Evolutionary conservation across 2,329 filamentous ascomycete species (phyloP).

Genomic region (Ilyonectria sp.): DNA sequence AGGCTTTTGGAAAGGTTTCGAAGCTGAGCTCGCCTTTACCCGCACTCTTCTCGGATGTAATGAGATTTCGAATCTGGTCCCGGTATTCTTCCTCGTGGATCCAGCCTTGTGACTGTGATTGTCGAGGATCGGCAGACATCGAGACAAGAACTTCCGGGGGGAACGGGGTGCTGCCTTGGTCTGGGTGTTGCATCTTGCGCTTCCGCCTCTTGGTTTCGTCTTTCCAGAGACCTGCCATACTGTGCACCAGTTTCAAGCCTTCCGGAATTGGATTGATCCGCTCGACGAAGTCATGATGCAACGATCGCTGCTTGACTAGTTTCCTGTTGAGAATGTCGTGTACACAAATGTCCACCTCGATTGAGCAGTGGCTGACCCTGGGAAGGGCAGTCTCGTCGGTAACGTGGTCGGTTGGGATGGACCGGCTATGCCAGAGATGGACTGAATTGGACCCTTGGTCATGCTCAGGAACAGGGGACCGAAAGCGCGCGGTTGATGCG

Average conservation of each 20-base stretch:
- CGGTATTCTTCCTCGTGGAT: conserved; percentile 91
- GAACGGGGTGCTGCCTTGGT: conserved; percentile 82
- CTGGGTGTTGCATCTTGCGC: conserved; percentile 75
- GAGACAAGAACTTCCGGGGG: conserved; percentile 85
- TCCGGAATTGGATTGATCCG: conserved; percentile 72
- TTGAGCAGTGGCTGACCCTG: conserved; percentile 86
- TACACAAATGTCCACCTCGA: conserved; percentile 92
- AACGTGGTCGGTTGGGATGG: conserved; percentile 68
- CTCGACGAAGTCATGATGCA: conserved; percentile 93
- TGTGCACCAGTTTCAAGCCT: conserved; percentile 88
- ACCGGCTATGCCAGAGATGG: conserved; percentile 86
- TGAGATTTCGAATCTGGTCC: conserved; percentile 74
- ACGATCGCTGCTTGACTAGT: conserved; percentile 79
- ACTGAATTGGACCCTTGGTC: conserved; percentile 71
- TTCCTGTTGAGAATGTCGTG: conserved; percentile 89
- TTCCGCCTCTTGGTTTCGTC: conserved; percentile 89
- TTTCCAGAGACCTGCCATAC: conserved; percentile 94
- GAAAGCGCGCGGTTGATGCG: conserved; percentile 78
- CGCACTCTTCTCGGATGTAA: conserved; percentile 72
- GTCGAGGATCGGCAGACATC: conserved; percentile 87
- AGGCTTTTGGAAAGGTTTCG: conserved; percentile 73
- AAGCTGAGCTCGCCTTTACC: conserved; percentile 67
- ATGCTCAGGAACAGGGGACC: conserved; percentile 80
- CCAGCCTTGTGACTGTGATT: conserved; percentile 84
- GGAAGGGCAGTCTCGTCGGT: conserved; percentile 76